Base-by-base conservation (phyloP, 1,284 basidiomycete genomes). In the Tilletia horrida region DNA sequence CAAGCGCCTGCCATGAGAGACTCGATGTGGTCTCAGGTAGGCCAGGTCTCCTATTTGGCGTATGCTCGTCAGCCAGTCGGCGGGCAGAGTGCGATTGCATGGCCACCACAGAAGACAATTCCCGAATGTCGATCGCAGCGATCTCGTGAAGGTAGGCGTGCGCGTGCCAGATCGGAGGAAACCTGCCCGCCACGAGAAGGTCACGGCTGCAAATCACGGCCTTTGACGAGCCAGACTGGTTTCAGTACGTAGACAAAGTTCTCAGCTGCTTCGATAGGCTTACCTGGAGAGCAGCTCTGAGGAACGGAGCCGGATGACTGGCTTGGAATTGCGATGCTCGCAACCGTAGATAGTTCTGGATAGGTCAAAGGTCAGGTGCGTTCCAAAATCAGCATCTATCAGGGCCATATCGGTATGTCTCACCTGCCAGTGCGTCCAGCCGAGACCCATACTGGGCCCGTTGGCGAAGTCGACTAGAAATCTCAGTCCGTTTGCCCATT, bases 401-500 rank as follows among this genome's bases (percentile, higher is more conserved):
- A n/a, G n/a, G n/a, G n/a, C n/a, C n/a, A n/a, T n/a, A n/a, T n/a
- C n/a, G n/a, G n/a, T 18, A 23, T 18, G 1, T 31, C 55, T 16
- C 55, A 59, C 55, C 16, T 59, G 55, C 55, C 55, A 59, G 6
- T 59, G 55, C 7, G 55, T 59, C 55, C 55, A 59, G 29, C 55
- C 55, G 3, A 59, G 31, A 7, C 55, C 55, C 13, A 59, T 40
- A 18, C 13, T 40, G 27, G 55, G 55, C 16, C 25, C 55, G 14
- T 35, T 59, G 3, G 27, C 55, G 35, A 59, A 59, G 55, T 59
- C 27, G 14, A 59, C 18, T 6, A 59, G 23, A 13, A 59, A 31
- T 21, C 27, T 18, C 27, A 59, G 27, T 14, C n/a, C 82, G 83
- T 2, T 87, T 75, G 69, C 55, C 55, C 55, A 77, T 0, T 76